phyloP scores from a whole-genome alignment of 768 basidiomycete species.

The Naganishia kalamii region DNA sequence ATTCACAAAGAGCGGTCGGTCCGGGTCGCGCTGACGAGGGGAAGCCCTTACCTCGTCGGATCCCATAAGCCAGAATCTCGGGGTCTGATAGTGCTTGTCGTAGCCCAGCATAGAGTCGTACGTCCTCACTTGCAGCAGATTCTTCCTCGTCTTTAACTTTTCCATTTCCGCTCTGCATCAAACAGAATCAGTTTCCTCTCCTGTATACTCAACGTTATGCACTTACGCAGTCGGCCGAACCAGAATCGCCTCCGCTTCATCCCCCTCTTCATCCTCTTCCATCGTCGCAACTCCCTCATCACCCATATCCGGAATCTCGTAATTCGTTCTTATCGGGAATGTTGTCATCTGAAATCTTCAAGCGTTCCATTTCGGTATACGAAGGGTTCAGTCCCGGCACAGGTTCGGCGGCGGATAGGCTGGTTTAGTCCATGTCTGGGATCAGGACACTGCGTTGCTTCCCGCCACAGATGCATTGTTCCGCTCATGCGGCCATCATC shows the following conservation, averaged over 20 bases:
- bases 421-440: slow-evolving; percentile 33
- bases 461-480: too few species aligned
- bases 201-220: not conserved
- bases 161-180: slow-evolving; percentile 24
- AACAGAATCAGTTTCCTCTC: not conserved
- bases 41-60: slow-evolving; percentile 73
- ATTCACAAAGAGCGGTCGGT: not conserved
- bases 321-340: slow-evolving; percentile 91
- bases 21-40: not conserved
- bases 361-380: slow-evolving; percentile 3
- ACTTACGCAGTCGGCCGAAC: slow-evolving; percentile 36
- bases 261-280: slow-evolving; percentile 75
- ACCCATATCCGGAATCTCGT: slow-evolving; percentile 99
- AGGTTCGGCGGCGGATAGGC: slow-evolving; percentile 49
- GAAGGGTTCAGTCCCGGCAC: slow-evolving; percentile 35
- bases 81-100: slow-evolving; percentile 99
- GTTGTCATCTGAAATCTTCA: slow-evolving; percentile 50
- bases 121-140: slow-evolving; percentile 88
- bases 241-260: slow-evolving; percentile 57
- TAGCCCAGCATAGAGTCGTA: slow-evolving; percentile 99
- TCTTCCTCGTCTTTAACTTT: slow-evolving; percentile 58
- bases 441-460: too few species aligned
- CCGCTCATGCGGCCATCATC: too few species aligned
- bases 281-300: slow-evolving; percentile 58
- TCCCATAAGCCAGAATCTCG: slow-evolving; percentile 92